Evolutionary conservation across 1,284 basidiomycete species (phyloP).

Genomic region (Naganishia sp.): DNA sequence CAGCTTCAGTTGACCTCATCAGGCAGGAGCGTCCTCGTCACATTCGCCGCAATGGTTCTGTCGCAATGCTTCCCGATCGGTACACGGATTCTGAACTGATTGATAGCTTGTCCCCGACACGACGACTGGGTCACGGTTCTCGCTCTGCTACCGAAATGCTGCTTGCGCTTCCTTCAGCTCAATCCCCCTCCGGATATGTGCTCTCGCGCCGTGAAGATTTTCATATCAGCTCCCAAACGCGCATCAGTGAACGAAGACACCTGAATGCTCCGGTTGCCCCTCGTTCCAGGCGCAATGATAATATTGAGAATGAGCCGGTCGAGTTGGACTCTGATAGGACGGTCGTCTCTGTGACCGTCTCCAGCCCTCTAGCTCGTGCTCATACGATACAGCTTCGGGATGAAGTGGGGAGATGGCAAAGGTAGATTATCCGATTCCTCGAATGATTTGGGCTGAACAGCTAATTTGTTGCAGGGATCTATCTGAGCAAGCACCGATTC

Average conservation of each 20-base stretch:
- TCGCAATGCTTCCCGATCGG: background rate
- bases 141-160: background rate
- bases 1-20: background rate
- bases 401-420: conserved; percentile 4
- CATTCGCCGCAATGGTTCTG: background rate
- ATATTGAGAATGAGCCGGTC: conserved; percentile 12
- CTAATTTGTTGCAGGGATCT: no score
- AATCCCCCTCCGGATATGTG: background rate
- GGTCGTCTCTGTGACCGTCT: background rate
- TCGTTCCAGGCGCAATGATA: background rate
- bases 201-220: background rate
- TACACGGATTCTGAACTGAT: background rate
- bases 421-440: background rate
- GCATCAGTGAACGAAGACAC: background rate
- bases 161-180: background rate
- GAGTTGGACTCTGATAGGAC: background rate
- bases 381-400: conserved; percentile 5
- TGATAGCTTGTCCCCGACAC: background rate
- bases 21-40: background rate
- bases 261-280: background rate
- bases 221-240: background rate
- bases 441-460: no score
- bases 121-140: background rate
- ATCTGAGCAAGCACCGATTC: no score
- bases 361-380: background rate